Evolutionary conservation across 208 protist species (phyloP), one percentile per base, ranked within the genome.

Genomic region (Trypanosoma cruzi): DNA sequence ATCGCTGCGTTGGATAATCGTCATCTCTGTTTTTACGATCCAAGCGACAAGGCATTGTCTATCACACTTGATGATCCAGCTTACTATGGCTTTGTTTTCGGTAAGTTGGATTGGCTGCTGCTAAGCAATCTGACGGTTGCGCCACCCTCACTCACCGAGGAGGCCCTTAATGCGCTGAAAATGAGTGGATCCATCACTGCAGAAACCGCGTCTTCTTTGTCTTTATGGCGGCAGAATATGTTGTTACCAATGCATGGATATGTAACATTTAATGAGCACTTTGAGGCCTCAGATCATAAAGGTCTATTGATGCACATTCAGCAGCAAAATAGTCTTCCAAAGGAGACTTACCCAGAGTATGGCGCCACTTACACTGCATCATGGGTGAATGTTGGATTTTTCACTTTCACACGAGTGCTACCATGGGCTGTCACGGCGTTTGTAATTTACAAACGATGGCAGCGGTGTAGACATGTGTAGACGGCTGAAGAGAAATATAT

Each of bases 51-150:
- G 80, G 58, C 61, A 8, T 60, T 53, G n/a, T 89, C 81, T 53
- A 70, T 93, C 64, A 93, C 90, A 42, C 70, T 89, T 0, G 66
- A 89, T 72, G 74, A 82, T 57, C 79, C 84, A 0, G 57, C 24
- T 34, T 95, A 91, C 75, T 31, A 82, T 66, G 86, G 84, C 29
- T 75, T 88, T 29, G 85, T 89, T 32, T 57, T 65, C 10, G 90
- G 90, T 5, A 93, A 95, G 73, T 49, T 92, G 16, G 87, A 93
- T 57, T 93, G 87, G 88, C 37, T 90, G 29, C 66, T 95, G 42
- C 59, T 93, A n/a, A 92, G 86, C 65, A 90, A 93, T 66, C 54
- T 89, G 42, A 46, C 53, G 22, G 37, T 68, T 6, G 28, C 46
- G 29, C 56, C 60, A 28, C 57, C 58, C 20, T 14, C 44, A 29